Evolutionary conservation across 768 basidiomycete genomes (phyloP).

Genomic region (Auricularia sp.): DNA sequence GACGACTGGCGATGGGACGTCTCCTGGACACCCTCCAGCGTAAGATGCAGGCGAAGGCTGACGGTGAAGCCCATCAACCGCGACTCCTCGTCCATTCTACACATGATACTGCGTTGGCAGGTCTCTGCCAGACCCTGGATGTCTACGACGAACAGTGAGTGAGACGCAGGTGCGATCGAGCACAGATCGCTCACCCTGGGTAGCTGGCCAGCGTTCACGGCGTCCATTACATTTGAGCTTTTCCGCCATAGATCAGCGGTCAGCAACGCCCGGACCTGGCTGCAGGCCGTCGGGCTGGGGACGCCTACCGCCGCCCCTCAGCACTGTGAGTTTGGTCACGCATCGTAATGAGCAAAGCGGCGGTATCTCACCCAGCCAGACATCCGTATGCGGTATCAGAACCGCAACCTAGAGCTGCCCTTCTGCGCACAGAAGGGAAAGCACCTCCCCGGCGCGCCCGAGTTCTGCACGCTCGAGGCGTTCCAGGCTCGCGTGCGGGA

Average conservation of each 20-base stretch:
- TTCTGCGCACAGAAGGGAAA: conserved; percentile 55
- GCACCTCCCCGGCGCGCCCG: conserved; percentile 59
- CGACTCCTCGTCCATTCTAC: conserved; percentile 52
- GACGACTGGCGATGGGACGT: conserved; percentile 67
- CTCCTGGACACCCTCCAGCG: conserved; percentile 53
- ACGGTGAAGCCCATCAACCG: conserved; percentile 37
- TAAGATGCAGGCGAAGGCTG: conserved; percentile 52
- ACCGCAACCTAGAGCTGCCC: conserved; percentile 52
- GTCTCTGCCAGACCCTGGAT: conserved; percentile 52
- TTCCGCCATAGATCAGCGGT: conserved; percentile 33
- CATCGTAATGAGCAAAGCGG: neutral
- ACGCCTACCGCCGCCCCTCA: conserved; percentile 1
- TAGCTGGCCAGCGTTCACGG: conserved; percentile 71
- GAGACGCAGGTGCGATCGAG: neutral
- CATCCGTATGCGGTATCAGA: conserved; percentile 71
- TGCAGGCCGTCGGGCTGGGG: neutral
- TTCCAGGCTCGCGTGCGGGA: conserved; percentile 54
- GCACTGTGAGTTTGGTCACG: conserved; percentile 1
- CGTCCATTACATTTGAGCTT: conserved; percentile 64
- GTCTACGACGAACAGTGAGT: conserved; percentile 60
- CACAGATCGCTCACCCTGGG: neutral
- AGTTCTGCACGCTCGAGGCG: conserved; percentile 60
- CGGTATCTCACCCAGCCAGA: conserved; percentile 23
- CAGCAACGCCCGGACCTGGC: neutral
- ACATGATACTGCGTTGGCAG: conserved; percentile 66